Evolutionary conservation across 805 yeast species (phyloP), one percentile per base, ranked within the genome.

Genomic region (Nakazawaea holstii): DNA sequence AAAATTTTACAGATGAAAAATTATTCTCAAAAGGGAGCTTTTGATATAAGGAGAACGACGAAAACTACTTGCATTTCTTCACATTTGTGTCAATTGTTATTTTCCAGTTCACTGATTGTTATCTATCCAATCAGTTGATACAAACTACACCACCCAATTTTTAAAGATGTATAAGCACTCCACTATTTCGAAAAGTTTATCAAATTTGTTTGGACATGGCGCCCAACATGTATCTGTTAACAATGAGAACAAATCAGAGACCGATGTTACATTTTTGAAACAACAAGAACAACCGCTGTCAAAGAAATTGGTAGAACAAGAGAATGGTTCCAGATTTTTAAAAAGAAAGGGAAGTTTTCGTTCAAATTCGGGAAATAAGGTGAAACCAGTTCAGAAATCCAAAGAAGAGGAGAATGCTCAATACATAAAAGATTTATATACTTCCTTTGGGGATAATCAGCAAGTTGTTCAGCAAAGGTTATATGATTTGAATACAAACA

Each of bases 101-200:
- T 20, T 20, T 20, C 24, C 24, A 20, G 5, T 20, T 20, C 24
- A 20, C 5, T 5, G 24, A 20, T 5, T 20, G 24, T 20, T 20
- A 3, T 20, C 24, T 20, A 3, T 20, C 24, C 24, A 20, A 5
- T 20, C 24, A 20, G 3, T 20, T 20, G 24, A 20, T 5, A 20
- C 24, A 20, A 15, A 35, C 7, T 8, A 17, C 45, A 20, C 3
- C 17, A 20, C 11, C 14, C 24, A 20, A 5, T 20, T 20, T 20
- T 20, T 5, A 20, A 28, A 10, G 10, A 46, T 46, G 49, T 46
- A 46, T 20, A 46, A 31, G 30, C 45, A 41, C n/a, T 8, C 38
- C 3, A 24, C 17, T 8, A 14, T 39, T 28, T 36, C 49, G 2
- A 35, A 29, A 31, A 46, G 49, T 37, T 41, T 37, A 38, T 46